These are phyloP conservation scores for Geotrichum bryndzae DNA, from an alignment of 1,139 yeast genomes.

Conservation along the genomic window DNA sequence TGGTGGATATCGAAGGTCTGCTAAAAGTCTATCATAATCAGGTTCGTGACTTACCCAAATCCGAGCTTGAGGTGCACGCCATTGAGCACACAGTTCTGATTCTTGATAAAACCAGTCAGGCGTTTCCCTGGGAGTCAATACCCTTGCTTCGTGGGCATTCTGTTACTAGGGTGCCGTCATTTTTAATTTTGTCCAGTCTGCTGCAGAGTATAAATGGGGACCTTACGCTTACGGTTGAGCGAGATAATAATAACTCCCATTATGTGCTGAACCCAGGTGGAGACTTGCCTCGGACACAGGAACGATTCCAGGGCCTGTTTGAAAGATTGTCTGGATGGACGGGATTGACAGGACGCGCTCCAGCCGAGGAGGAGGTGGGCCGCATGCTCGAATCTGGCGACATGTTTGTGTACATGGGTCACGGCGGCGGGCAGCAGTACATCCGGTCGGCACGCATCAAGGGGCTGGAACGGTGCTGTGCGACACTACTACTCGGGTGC, in stretches of 20 bases:
- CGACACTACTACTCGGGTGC: slow-evolving; percentile 74
- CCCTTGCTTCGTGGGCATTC: slow-evolving; percentile 49
- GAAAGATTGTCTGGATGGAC: slow-evolving; percentile 43
- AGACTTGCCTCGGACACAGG: slow-evolving; percentile 66
- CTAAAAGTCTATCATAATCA: slow-evolving; percentile 33
- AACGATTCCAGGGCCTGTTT: slow-evolving; percentile 48
- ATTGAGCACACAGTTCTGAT: slow-evolving; percentile 59
- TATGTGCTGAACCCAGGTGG: slow-evolving; percentile 78
- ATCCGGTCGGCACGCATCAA: slow-evolving; percentile 49
- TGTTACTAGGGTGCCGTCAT: slow-evolving; percentile 71
- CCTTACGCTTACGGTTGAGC: slow-evolving; percentile 19
- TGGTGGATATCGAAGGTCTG: slow-evolving; percentile 46
- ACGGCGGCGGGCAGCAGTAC: slow-evolving; percentile 91
- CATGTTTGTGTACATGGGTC: slow-evolving; percentile 80
- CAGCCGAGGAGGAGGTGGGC: slow-evolving; percentile 49
- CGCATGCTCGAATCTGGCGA: slow-evolving; percentile 40
- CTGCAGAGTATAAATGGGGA: slow-evolving; percentile 29
- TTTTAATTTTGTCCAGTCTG: slow-evolving; percentile 43
- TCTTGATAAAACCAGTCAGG: slow-evolving; percentile 56
- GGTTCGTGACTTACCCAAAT: slow-evolving; percentile 11
- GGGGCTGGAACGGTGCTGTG: slow-evolving; percentile 51
- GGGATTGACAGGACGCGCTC: slow-evolving; percentile 51
- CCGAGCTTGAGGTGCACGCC: neutral
- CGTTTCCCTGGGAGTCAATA: slow-evolving; percentile 86
- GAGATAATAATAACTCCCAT: slow-evolving; percentile 35